Conservation (phyloP, 495 filamentous ascomycete genomes). For the Neurospora cerealis region DNA sequence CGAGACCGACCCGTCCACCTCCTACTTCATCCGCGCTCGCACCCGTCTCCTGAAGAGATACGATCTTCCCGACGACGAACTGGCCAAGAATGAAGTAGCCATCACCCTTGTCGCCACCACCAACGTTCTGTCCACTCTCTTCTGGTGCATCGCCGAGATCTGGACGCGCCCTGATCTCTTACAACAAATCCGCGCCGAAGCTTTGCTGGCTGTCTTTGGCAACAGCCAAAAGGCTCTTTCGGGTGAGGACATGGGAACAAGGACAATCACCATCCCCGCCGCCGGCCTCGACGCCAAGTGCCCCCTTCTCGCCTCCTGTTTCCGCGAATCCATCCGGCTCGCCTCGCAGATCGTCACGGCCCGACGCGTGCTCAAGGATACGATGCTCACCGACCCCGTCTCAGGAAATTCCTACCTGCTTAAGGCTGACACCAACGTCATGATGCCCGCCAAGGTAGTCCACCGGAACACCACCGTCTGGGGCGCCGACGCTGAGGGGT, state of each 20-base stretch:
- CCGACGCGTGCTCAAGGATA: constrained; percentile 23
- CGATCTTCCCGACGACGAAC: neutral
- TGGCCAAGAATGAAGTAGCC: constrained; percentile 6
- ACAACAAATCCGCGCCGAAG: constrained; percentile 7
- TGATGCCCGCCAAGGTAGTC: constrained; percentile 13
- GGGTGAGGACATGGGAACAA: neutral
- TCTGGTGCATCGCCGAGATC: constrained; percentile 10
- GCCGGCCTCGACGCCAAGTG: constrained; percentile 1
- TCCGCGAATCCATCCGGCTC: constrained; percentile 15
- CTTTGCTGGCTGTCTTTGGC: neutral
- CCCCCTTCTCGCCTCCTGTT: constrained; percentile 7
- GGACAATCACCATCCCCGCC: neutral
- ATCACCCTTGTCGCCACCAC: constrained; percentile 4
- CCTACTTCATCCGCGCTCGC: constrained; percentile 1
- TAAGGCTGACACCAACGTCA: constrained; percentile 23
- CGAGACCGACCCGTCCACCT: neutral
- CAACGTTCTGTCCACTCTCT: constrained; percentile 15
- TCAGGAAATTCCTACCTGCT: constrained; percentile 22
- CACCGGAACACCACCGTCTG: constrained; percentile 21
- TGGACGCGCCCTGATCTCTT: constrained; percentile 4
- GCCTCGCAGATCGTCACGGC: constrained; percentile 4
- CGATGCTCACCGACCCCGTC: constrained; percentile 10
- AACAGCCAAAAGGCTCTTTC: neutral
- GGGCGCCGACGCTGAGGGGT: constrained; percentile 21
- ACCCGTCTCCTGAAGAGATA: neutral